Percentiles rank a stretch among this genome's conserved stretches.
These are phyloP conservation scores for Neurospora sp. DNA, from an alignment of 2,329 filamentous ascomycete species.

Conservation along the genomic window DNA sequence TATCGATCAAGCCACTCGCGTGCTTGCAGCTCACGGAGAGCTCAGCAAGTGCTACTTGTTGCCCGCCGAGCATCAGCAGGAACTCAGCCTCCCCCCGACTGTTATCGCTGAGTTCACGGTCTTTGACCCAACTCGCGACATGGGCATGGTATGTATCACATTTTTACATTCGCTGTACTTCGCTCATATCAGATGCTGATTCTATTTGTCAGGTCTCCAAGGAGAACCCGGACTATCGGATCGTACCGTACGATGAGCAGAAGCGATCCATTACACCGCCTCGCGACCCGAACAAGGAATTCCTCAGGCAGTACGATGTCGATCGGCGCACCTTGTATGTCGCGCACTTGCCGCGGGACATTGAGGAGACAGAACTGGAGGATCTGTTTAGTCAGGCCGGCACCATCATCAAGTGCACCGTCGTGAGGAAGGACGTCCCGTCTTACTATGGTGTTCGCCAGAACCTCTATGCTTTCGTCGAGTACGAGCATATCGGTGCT, in stretches of 20 bases:
- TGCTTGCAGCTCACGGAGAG: conserved; percentile 35
- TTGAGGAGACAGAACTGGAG: conserved; percentile 27
- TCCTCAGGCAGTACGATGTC: conserved; percentile 29
- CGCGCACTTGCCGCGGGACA: conserved; percentile 31
- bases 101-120: conserved; percentile 40
- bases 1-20: conserved; percentile 31
- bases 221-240: conserved; percentile 6
- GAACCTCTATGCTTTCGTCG: conserved; percentile 13
- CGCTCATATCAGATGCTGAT: not conserved
- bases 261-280: conserved; percentile 5
- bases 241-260: conserved; percentile 22
- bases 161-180: not conserved
- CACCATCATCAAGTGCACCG: conserved; percentile 24
- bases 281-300: conserved; percentile 11
- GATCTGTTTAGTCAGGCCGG: conserved; percentile 30
- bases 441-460: conserved; percentile 3
- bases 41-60: conserved; percentile 31
- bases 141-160: conserved; percentile 33
- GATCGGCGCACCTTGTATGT: conserved; percentile 40
- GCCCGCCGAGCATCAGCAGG: conserved; percentile 22
- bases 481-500: conserved; percentile 9
- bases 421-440: conserved; percentile 14
- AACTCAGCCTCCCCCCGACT: conserved; percentile 26
- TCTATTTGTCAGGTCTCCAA: conserved; percentile 12
- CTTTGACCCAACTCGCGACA: conserved; percentile 42